These are phyloP conservation scores for Berkeleyomyces basicola DNA, from an alignment of 2,329 filamentous ascomycete genomes.

Conservation along the genomic window DNA sequence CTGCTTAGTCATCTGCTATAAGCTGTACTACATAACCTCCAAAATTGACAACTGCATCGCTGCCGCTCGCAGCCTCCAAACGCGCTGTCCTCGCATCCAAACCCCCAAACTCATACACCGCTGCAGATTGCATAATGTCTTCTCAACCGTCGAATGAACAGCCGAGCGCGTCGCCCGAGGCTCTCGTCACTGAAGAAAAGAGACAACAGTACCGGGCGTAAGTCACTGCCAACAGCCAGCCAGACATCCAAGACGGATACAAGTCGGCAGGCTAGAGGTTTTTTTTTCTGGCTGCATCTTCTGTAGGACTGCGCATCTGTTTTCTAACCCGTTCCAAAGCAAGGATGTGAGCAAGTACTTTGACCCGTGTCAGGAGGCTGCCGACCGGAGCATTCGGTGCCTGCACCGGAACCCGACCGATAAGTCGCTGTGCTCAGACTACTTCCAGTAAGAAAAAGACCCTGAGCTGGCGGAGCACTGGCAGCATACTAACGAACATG, in stretches of 20 bases:
- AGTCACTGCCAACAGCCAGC: background rate
- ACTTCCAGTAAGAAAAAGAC: constrained; percentile 61
- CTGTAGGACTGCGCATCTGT: background rate
- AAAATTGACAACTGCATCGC: no score
- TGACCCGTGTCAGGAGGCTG: constrained; percentile 90
- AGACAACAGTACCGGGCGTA: constrained; percentile 12
- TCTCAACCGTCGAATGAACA: constrained; percentile 8
- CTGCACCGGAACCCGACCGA: constrained; percentile 79
- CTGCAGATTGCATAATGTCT: background rate
- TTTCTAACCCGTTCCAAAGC: constrained; percentile 28
- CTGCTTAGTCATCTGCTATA: no score
- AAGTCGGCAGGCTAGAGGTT: background rate
- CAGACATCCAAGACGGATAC: no score
- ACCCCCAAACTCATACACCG: background rate
- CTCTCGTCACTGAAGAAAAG: constrained; percentile 6
- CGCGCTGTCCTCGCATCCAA: background rate
- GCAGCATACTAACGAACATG: background rate
- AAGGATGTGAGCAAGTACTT: constrained; percentile 82
- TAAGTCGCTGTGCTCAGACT: constrained; percentile 78
- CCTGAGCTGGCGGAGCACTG: background rate
- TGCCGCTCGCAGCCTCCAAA: no score
- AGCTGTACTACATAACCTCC: no score
- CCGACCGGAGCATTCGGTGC: constrained; percentile 69
- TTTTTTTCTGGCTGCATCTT: background rate
- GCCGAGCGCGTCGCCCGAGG: background rate